Evolutionary conservation across 2,329 filamentous ascomycete genomes (phyloP), one percentile per base, ranked within the genome.

Genomic region (Aspergillus pseudoviridinutans): DNA sequence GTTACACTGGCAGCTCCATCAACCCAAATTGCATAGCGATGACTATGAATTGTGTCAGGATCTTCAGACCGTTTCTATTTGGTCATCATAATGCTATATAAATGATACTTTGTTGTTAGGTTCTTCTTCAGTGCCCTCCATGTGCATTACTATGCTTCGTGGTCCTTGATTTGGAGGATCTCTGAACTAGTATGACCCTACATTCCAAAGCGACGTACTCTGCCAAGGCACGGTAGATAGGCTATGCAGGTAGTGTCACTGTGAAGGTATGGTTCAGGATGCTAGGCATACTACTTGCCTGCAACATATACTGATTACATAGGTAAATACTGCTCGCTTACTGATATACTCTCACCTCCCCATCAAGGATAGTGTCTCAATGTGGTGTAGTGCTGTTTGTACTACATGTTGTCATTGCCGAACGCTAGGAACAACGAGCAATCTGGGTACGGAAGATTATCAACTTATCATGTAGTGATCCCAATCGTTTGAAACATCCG

Each of bases 1-100:
- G 66, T 68, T 68, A 67, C 66, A 67, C 64, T 49, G 35, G 41
- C 24, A 29, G 49, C 54, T 49, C 25, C 50, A 58, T 41, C 25
- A 35, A 52, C 25, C 42, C 32, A 17, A 38, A 17, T 14, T 38
- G 2, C 32, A 17, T 17, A 38, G 32, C 14, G 32, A 38, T 38
- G 32, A 17, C 6, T 17, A 38, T 38, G 32, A 38, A 38, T 38
- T 14, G 14, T 38, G 32, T 38, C 32, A n/a, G 32, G 32, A 17
- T 17, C 32, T 7, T 38, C 32, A 17, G 14, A 5, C 14, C 7
- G 14, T 6, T 38, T n/a, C 14, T 8, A 3, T 38, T 7, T 38
- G 32, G 14, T 38, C 32, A 35, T 17, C 32, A 35, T 35, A 38
- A 38, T 38, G 5, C 14, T 17, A 38, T 38, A 17, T 17, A 38